These are phyloP conservation scores for Coprinopsis sp. DNA, from an alignment of 768 basidiomycete genomes.

Conservation along the genomic window DNA sequence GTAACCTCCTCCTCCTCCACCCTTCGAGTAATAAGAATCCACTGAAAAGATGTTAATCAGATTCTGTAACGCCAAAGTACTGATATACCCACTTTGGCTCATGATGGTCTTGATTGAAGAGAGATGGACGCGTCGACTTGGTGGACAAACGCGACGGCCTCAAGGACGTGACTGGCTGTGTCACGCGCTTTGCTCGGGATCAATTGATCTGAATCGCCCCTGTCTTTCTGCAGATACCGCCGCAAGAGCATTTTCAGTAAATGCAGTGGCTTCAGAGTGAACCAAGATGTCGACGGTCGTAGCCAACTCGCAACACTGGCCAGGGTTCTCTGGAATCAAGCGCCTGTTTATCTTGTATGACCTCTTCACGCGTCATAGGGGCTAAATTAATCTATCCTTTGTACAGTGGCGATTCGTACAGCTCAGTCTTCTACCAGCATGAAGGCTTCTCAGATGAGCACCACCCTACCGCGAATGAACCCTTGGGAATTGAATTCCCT, in stretches of 20 bases:
- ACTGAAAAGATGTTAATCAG: not conserved
- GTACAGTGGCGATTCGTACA: slow-evolving; percentile 60
- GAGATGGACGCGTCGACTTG: too few species aligned
- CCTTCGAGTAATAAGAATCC: slow-evolving; percentile 6
- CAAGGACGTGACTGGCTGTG: too few species aligned
- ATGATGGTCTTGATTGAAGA: too few species aligned
- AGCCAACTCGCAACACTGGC: not conserved
- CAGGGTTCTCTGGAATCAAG: slow-evolving; percentile 35
- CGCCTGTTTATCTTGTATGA: slow-evolving; percentile 53
- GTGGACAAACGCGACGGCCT: too few species aligned
- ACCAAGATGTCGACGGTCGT: not conserved
- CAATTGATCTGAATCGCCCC: too few species aligned
- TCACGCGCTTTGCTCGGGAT: too few species aligned
- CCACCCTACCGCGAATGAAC: slow-evolving; percentile 36
- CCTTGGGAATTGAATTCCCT: slow-evolving; percentile 47
- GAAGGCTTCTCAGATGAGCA: slow-evolving; percentile 10
- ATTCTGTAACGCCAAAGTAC: not conserved
- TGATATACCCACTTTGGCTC: slow-evolving; percentile 6
- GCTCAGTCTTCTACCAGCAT: slow-evolving; percentile 31
- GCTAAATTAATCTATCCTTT: not conserved
- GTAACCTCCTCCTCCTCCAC: slow-evolving; percentile 6
- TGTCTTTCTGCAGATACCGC: too few species aligned
- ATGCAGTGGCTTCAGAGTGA: too few species aligned
- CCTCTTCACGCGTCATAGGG: not conserved
- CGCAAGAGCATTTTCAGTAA: too few species aligned